Evolutionary conservation across 305 asterid genomes (phyloP).

Genomic region (Fraxinus floribunda): DNA sequence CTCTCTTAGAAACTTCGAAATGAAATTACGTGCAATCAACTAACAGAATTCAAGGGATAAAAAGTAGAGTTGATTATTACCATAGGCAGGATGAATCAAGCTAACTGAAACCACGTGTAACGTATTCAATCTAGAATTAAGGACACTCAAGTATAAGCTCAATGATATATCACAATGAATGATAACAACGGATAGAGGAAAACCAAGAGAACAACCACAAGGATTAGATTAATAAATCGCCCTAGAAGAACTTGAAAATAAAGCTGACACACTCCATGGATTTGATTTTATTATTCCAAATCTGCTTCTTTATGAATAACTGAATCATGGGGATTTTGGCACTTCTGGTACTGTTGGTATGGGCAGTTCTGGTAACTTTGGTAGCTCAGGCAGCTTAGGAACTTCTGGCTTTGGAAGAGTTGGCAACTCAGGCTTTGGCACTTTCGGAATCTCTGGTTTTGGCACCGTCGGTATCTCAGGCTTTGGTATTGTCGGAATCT

Average conservation of each 20-base stretch:
- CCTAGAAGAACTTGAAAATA: not conserved
- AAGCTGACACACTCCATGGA: not conserved
- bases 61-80: not conserved
- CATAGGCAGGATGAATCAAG: not conserved
- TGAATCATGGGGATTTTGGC: not conserved
- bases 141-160: not conserved
- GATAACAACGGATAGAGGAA: not conserved
- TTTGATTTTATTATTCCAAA: not conserved
- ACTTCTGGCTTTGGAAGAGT: constrained; percentile 9
- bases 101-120: not conserved
- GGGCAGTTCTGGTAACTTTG: constrained; percentile 7
- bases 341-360: not conserved
- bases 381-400: constrained; percentile 12
- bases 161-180: not conserved
- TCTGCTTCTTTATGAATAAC: not conserved
- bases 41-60: not conserved
- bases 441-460: not conserved
- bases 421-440: constrained; percentile 16
- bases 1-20: not conserved
- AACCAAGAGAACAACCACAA: not conserved
- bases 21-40: not conserved
- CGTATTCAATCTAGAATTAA: not conserved
- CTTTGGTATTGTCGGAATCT: not conserved
- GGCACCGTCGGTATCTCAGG: constrained; percentile 7
- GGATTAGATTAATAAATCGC: not conserved